phyloP scores from a whole-genome alignment of 148 eudicot genomes.

The Heliamphora exappendiculata region DNA sequence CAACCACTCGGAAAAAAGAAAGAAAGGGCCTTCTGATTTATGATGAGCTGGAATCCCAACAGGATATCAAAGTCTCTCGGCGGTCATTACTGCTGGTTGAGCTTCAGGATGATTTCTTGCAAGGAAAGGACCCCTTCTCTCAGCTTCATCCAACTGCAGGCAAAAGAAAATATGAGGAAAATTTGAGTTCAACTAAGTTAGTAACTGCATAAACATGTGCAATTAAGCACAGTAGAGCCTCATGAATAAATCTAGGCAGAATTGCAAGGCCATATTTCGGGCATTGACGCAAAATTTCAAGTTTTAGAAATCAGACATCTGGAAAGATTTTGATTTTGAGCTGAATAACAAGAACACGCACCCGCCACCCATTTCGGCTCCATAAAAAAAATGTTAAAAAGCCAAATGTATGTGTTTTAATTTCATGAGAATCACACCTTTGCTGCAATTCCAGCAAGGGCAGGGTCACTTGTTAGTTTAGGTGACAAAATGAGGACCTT shows the following conservation, averaged over 20 bases:
- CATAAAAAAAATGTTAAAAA: too few species aligned
- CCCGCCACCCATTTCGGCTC: too few species aligned
- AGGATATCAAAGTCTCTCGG: conserved; percentile 64
- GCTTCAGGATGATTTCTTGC: conserved; percentile 54
- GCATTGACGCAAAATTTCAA: neutral
- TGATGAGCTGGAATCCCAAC: too few species aligned
- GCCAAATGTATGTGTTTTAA: neutral
- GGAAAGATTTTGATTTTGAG: too few species aligned
- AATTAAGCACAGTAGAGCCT: neutral
- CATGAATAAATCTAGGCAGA: neutral
- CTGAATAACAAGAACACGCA: too few species aligned
- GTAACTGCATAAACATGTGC: neutral
- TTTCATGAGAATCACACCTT: conserved; percentile 41
- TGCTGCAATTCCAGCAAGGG: conserved; percentile 43
- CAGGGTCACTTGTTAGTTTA: conserved; percentile 49
- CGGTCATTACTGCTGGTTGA: conserved; percentile 59
- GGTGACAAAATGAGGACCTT: conserved; percentile 45
- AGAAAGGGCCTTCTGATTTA: neutral
- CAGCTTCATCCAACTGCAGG: conserved; percentile 75
- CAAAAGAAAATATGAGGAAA: neutral
- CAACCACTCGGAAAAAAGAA: neutral
- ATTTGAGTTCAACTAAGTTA: neutral
- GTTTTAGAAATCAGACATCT: too few species aligned
- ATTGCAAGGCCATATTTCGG: neutral
- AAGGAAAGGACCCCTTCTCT: conserved; percentile 77